Percentiles rank a stretch among this genome's conserved stretches.
phyloP scores from a whole-genome alignment of 129 eudicot genomes.

The Mikania micrantha region DNA sequence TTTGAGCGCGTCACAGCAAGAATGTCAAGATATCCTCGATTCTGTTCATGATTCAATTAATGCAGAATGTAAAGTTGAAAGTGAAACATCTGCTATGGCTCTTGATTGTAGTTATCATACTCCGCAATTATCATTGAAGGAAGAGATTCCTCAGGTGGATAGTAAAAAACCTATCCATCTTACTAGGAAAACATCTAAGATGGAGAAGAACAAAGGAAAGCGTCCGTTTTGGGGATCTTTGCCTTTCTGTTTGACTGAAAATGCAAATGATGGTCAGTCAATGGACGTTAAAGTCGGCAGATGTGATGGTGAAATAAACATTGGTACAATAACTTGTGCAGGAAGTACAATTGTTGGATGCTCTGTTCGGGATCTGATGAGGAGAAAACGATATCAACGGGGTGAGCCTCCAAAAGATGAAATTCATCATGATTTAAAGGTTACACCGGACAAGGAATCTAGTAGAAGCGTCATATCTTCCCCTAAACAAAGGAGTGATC shows the following conservation, averaged over 20 bases:
- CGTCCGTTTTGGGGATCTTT: conserved; percentile 51
- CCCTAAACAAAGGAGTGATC: conserved; percentile 22
- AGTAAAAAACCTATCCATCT: conserved; percentile 24
- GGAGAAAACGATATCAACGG: conserved; percentile 62
- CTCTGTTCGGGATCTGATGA: conserved; percentile 90
- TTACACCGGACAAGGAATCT: conserved; percentile 17
- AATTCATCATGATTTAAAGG: conserved; percentile 18
- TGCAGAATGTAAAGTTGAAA: conserved; percentile 27
- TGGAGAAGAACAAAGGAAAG: conserved; percentile 34
- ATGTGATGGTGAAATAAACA: conserved; percentile 9
- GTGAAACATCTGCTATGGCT: conserved; percentile 3
- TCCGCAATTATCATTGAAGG: conserved; percentile 23
- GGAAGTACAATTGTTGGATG: conserved; percentile 38
- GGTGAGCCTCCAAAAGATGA: conserved; percentile 34
- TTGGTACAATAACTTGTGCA: conserved; percentile 11
- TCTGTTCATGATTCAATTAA: conserved; percentile 46
- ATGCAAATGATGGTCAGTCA: conserved; percentile 25
- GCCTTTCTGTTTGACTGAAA: conserved; percentile 39
- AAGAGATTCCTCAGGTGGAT: conserved; percentile 47
- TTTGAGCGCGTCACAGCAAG: conserved; percentile 77
- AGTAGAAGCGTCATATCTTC: conserved; percentile 9
- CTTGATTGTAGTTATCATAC: conserved; percentile 13
- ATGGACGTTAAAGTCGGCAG: conserved; percentile 11
- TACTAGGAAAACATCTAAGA: conserved; percentile 30
- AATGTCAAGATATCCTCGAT: conserved; percentile 98